Evolutionary conservation across 2,329 filamentous ascomycete species (phyloP), one percentile per base, ranked within the genome.

Genomic region (Fusarium metavorans): DNA sequence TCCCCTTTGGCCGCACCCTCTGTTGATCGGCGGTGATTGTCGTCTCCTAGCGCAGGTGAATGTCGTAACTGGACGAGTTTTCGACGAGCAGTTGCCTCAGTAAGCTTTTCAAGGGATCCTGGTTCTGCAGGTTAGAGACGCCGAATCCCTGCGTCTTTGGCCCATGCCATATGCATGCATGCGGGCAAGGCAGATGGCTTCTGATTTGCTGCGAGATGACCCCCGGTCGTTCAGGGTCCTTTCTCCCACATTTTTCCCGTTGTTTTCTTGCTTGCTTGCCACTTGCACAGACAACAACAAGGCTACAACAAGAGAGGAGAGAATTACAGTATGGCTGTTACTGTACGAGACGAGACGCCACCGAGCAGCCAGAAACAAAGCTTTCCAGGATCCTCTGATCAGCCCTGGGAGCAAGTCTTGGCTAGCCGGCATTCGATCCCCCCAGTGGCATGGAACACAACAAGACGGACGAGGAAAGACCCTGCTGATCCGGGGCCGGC

Each of bases 1-100:
- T 76, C 48, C 27, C 52, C 65, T 34, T 57, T 70, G 34, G 67
- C 66, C 64, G 68, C 68, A 62, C 70, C 48, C 35, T 45, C 64
- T 56, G 70, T 54, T 54, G 76, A 78, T 78, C 76, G 63, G 45
- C 76, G 73, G 43, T 76, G 76, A 78, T 79, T 72, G 69, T 78
- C 73, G 62, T 66, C 64, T 30, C 67, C 66, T 78, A 78, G 77
- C 67, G 70, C 64, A 73, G 66, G 70, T 60, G 67, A 65, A 78
- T 79, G 69, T 77, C 77, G 75, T 79, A 78, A 70, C 65, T 73
- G 37, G 56, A 64, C 43, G 67, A 76, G 35, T 64, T 37, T 35
- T 54, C 39, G 25, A 64, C 45, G 20, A 57, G 37, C 66, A 58
- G 61, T 37, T 20, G 67, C 64, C 48, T 6, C 59, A 62, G 73